phyloP scores from a whole-genome alignment of 768 basidiomycete species.

The Phlebiopsis gigantea region DNA sequence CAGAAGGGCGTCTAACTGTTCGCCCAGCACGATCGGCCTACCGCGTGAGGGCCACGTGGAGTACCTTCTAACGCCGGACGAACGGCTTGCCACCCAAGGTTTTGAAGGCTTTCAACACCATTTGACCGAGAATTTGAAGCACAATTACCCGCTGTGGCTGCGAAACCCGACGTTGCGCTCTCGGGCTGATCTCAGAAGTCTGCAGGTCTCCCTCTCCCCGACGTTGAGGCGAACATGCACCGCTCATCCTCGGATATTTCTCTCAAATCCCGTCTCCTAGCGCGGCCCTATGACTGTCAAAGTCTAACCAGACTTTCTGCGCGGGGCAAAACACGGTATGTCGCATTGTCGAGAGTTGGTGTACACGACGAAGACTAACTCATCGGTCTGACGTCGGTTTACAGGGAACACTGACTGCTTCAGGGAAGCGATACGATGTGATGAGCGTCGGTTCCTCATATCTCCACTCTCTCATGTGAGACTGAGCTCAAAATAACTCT shows the following conservation, averaged over 20 bases:
- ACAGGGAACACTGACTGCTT: neutral
- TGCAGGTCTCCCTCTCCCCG: neutral
- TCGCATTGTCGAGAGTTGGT: neutral
- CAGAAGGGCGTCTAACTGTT: neutral
- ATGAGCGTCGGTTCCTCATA: neutral
- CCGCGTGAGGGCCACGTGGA: neutral
- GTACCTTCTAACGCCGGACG: neutral
- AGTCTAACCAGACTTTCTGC: neutral
- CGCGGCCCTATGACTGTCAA: neutral
- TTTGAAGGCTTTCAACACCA: neutral
- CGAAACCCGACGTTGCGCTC: neutral
- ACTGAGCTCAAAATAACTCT: neutral
- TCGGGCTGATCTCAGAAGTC: neutral
- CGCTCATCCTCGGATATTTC: neutral
- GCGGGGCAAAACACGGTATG: neutral
- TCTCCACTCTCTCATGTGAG: neutral
- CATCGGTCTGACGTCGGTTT: neutral
- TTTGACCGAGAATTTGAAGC: conserved; percentile 1
- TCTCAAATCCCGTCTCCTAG: neutral
- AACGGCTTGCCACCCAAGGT: neutral
- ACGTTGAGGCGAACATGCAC: conserved; percentile 10
- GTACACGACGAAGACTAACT: neutral
- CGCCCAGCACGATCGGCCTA: neutral
- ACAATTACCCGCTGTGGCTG: neutral
- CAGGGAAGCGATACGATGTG: neutral